Evolutionary conservation across 2,329 filamentous ascomycete species (phyloP).

Genomic region (Sporothrix dimorphospora): DNA sequence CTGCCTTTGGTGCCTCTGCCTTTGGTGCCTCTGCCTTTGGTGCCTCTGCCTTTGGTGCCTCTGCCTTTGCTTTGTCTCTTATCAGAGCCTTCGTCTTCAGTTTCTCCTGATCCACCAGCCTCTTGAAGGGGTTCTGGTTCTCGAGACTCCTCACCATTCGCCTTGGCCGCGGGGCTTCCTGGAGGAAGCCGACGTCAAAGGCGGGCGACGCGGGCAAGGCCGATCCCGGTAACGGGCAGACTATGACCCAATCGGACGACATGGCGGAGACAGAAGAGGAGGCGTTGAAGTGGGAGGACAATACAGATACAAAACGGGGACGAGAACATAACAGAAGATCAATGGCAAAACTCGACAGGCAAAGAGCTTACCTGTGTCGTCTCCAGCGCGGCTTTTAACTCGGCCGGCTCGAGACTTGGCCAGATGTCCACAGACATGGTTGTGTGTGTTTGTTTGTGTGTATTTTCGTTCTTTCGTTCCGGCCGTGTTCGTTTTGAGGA

Average conservation of each 20-base stretch:
- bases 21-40: neutral
- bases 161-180: neutral
- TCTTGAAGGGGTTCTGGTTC: neutral
- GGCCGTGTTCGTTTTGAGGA: neutral
- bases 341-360: neutral
- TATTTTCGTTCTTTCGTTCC: neutral
- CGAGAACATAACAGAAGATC: neutral
- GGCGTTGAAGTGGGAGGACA: neutral
- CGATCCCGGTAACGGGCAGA: neutral
- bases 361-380: slow-evolving; percentile 53
- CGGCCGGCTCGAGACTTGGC: slow-evolving; percentile 55
- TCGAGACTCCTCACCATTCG: neutral
- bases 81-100: neutral
- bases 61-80: neutral
- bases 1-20: no score
- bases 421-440: slow-evolving; percentile 63
- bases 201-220: neutral
- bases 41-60: neutral
- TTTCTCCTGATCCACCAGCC: slow-evolving; percentile 4
- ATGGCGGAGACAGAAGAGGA: neutral
- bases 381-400: slow-evolving; percentile 55
- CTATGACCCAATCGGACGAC: slow-evolving; percentile 26
- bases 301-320: neutral
- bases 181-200: neutral
- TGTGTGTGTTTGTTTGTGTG: slow-evolving; percentile 7